A percentile compares a stretch with the other conserved stretches of the same genome.
Evolutionary conservation across 1,284 basidiomycete genomes (phyloP).

Genomic region (Coniferiporia weirii): DNA sequence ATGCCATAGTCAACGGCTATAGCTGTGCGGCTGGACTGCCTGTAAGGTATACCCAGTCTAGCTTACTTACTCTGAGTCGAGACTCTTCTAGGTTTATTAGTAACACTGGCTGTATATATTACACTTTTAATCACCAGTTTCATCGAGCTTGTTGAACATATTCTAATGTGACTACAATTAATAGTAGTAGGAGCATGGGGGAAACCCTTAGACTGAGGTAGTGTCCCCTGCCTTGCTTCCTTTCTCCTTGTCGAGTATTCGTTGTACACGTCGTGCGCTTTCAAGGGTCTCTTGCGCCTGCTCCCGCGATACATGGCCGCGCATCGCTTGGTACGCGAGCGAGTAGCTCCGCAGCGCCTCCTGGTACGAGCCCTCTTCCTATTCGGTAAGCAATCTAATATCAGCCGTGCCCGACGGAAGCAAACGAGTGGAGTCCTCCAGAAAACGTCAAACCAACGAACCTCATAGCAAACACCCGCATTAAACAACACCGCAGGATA

Average conservation of each 20-base stretch:
- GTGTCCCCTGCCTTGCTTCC: not conserved
- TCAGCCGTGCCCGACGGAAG: too few relatives aligned
- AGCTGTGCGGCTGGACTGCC: not conserved
- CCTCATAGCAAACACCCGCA: conserved; percentile 46
- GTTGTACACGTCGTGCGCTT: conserved; percentile 1
- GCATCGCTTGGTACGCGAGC: not conserved
- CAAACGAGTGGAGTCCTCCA: too few relatives aligned
- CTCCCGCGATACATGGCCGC: not conserved
- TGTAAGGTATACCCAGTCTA: not conserved
- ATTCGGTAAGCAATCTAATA: not conserved
- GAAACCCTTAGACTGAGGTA: not conserved
- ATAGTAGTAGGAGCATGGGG: too few relatives aligned
- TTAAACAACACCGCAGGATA: conserved; percentile 61
- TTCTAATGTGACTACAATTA: too few relatives aligned
- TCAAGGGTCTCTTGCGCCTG: conserved; percentile 1
- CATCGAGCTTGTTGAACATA: too few relatives aligned
- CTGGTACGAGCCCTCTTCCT: conserved; percentile 6
- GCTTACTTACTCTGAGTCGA: not conserved
- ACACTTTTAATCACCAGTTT: not conserved
- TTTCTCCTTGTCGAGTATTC: conserved; percentile 2
- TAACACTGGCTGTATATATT: not conserved
- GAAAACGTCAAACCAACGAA: conserved; percentile 16
- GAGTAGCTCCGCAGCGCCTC: not conserved
- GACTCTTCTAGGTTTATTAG: not conserved
- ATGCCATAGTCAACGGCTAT: not conserved